Percentiles rank a stretch among this genome's conserved stretches.
Evolutionary conservation across 2,329 filamentous ascomycete species (phyloP).

Genomic region (Emydomyces testavorans): DNA sequence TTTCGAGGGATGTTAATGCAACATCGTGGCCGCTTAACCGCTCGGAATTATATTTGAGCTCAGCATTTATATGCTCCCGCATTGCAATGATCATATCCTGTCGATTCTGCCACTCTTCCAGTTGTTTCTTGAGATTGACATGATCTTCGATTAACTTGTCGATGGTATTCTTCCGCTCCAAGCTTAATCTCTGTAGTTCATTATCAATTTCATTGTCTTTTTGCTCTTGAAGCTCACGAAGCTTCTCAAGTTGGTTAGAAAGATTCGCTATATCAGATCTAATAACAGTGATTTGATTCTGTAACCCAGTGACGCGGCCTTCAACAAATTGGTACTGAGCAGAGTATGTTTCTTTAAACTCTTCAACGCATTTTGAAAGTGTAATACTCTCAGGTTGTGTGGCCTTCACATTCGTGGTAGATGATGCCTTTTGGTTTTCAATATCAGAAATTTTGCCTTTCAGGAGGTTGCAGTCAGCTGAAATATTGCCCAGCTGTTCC

Average conservation of each 20-base stretch:
- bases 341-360: not conserved
- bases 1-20: slow-evolving; percentile 28
- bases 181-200: slow-evolving; percentile 1
- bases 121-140: not conserved
- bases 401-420: not conserved
- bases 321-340: not conserved
- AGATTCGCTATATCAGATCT: slow-evolving; percentile 8
- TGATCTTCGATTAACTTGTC: not conserved
- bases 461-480: not conserved
- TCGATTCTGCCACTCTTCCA: not conserved
- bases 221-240: slow-evolving; percentile 5
- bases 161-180: not conserved
- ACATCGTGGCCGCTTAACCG: slow-evolving; percentile 2
- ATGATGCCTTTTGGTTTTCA: not conserved
- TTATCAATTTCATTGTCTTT: slow-evolving; percentile 5
- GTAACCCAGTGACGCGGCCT: not conserved
- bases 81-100: not conserved
- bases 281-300: not conserved
- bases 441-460: not conserved
- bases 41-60: not conserved
- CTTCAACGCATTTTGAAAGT: not conserved
- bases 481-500: not conserved
- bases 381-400: not conserved
- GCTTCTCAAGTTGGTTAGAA: slow-evolving; percentile 7
- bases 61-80: not conserved